These are phyloP conservation scores for Lignosus rhinocerotis DNA, from an alignment of 1,284 basidiomycete species.

Conservation along the genomic window DNA sequence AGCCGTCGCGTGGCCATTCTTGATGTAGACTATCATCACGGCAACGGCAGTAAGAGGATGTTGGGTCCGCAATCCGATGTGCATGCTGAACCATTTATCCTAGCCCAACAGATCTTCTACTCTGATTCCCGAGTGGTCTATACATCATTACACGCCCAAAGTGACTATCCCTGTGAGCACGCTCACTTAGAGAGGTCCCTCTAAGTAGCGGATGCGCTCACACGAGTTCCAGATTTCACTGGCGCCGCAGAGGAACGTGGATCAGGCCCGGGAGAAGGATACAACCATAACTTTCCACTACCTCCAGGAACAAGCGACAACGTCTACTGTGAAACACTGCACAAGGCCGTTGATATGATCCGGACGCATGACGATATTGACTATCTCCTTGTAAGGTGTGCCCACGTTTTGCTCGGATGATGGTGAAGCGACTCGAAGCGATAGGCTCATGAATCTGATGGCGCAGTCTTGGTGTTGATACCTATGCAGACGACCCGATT, in stretches of 20 bases:
- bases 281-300: conserved; percentile 37
- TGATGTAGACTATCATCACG: conserved; percentile 43
- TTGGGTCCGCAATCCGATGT: neutral
- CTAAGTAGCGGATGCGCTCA: neutral
- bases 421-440: neutral
- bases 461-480: conserved; percentile 39
- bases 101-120: conserved; percentile 39
- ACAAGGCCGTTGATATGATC: conserved; percentile 26
- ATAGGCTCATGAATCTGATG: neutral
- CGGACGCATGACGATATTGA: conserved; percentile 26
- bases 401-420: neutral
- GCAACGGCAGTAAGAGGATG: conserved; percentile 36
- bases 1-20: conserved; percentile 34
- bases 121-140: conserved; percentile 36
- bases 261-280: conserved; percentile 27
- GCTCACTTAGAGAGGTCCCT: neutral
- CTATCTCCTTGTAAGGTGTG: conserved; percentile 36
- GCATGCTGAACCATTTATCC: neutral
- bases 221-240: conserved; percentile 34
- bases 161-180: conserved; percentile 39
- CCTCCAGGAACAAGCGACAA: conserved; percentile 30
- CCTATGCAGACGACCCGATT: conserved; percentile 38
- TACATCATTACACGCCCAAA: conserved; percentile 36
- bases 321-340: conserved; percentile 30
- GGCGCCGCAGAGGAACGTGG: conserved; percentile 34